Evolutionary conservation across 441 rosid species (phyloP), one percentile per base, ranked within the genome.

Genomic region (Brassica balearica): DNA sequence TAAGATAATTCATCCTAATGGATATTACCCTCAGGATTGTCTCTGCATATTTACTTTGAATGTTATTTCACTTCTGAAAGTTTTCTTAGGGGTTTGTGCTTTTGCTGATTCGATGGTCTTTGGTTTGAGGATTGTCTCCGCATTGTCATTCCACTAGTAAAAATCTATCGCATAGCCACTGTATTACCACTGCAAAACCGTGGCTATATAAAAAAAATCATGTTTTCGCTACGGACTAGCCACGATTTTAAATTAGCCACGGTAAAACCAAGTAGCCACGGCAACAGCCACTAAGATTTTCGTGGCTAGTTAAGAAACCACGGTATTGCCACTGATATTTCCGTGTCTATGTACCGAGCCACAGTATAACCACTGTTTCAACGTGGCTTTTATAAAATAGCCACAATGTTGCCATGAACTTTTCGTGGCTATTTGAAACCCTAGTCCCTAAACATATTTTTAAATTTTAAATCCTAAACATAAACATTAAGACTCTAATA

Each of bases 61-160:
- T 51, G 58, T 14, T 51, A 51, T 48, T 48, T 48, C 56, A 48
- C 56, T 48, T 48, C 56, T 48, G 55, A 48, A 48, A 48, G 55
- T 12, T 46, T 46, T 12, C 15, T 46, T 12, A 46, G 53, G 0
- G 55, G 53, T 12, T 46, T 46, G 55, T 4, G 55, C 6, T 46
- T 46, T 46, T 12, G 5, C 55, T 46, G 55, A 46, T 46, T 46
- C 2, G 17, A 48, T n/a, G n/a, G 55, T 46, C 53, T 46, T 46
- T 46, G 6, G 15, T 12, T 46, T 46, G 19, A 17, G 19, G 19
- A 17, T 17, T 17, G 19, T 17, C 19, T 17, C 19, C 19, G 19
- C 19, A 17, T 17, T 17, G 19, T 17, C 19, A 17, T 17, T 17
- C 19, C 55, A 46, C 55, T 46, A 46, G 55, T 46, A 46, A 46